phyloP scores from a whole-genome alignment of 768 basidiomycete species.

The Lactifluus echinatus region DNA sequence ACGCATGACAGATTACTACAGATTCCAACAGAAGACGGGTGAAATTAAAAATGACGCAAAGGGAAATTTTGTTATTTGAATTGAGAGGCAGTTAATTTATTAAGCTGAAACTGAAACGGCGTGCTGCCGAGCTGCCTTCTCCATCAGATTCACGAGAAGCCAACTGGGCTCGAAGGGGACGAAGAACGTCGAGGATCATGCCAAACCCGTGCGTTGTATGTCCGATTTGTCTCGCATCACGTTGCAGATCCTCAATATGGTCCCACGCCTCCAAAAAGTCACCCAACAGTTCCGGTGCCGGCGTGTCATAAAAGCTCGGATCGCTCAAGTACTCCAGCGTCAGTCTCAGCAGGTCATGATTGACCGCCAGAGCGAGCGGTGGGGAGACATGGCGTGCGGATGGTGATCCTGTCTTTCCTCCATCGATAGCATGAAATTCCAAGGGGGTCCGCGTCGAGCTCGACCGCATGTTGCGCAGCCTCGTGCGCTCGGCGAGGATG shows the following conservation, averaged over 20 bases:
- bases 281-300: background rate
- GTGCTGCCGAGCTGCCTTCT: background rate
- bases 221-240: background rate
- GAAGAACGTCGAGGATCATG: background rate
- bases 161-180: background rate
- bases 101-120: too few relatives aligned
- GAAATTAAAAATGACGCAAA: background rate
- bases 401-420: background rate
- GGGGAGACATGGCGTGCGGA: background rate
- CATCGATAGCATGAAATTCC: background rate
- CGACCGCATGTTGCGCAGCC: background rate
- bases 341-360: background rate
- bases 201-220: background rate
- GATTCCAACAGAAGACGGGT: background rate
- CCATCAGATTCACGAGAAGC: background rate
- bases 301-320: background rate
- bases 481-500: background rate
- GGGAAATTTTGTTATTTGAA: background rate
- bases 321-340: slow-evolving; percentile 1
- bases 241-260: background rate
- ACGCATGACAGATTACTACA: too few relatives aligned
- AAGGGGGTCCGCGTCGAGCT: background rate
- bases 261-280: background rate
- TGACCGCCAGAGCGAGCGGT: background rate
- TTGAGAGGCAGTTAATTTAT: too few relatives aligned